These are phyloP conservation scores for Triglochin maritima DNA, from an alignment of 106 monocot species.

Conservation along the genomic window DNA sequence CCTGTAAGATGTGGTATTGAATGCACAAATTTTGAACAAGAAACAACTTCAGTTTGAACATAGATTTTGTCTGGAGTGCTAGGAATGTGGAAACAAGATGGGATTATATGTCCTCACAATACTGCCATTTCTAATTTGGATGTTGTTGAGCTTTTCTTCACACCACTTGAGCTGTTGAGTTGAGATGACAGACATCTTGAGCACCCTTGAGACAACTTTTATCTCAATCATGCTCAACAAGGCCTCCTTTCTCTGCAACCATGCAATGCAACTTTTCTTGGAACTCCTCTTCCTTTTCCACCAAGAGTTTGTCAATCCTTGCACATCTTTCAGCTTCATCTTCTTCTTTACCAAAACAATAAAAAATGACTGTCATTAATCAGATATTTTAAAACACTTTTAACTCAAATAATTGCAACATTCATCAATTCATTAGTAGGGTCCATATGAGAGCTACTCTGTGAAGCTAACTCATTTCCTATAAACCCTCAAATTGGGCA, in stretches of 20 bases:
- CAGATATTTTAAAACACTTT: background rate
- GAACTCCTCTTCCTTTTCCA: background rate
- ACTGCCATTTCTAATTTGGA: background rate
- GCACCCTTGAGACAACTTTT: constrained; percentile 11
- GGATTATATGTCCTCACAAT: background rate
- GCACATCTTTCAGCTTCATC: background rate
- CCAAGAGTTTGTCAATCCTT: background rate
- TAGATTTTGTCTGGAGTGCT: background rate
- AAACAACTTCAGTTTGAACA: too few species aligned
- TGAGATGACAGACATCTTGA: constrained; percentile 9
- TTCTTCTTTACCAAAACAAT: constrained; percentile 1
- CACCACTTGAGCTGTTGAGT: constrained; percentile 16
- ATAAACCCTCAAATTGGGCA: too few species aligned
- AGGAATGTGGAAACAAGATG: background rate
- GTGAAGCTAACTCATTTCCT: too few species aligned
- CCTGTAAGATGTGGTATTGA: too few species aligned
- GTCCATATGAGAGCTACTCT: too few species aligned
- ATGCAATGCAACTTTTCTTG: background rate
- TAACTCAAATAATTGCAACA: background rate
- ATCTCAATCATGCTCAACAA: constrained; percentile 1
- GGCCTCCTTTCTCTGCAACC: background rate
- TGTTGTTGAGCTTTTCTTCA: background rate
- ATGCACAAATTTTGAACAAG: too few species aligned
- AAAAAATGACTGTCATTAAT: background rate
- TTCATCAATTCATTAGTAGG: background rate